These are phyloP conservation scores for Porogramme epimiltina DNA, from an alignment of 1,284 basidiomycete genomes.

Conservation along the genomic window DNA sequence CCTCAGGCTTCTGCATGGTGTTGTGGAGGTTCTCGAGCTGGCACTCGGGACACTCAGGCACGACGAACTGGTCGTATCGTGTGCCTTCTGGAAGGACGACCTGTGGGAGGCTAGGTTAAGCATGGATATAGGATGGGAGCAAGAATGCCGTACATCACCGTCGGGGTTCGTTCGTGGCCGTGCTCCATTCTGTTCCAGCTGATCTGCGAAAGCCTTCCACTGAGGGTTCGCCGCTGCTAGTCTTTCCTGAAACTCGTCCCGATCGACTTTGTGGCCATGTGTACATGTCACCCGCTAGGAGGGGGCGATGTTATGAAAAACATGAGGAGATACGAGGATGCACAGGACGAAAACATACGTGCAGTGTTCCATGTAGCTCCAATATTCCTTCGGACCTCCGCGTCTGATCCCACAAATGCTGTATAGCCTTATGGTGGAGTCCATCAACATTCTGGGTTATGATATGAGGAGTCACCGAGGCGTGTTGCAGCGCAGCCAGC, in stretches of 20 bases:
- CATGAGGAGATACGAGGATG: background rate
- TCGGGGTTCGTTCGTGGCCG: slow-evolving; percentile 87
- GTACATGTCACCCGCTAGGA: slow-evolving; percentile 73
- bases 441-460: slow-evolving; percentile 96
- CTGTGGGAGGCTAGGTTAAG: slow-evolving; percentile 37
- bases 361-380: slow-evolving; percentile 89
- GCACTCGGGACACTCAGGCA: slow-evolving; percentile 77
- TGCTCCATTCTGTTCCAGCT: slow-evolving; percentile 64
- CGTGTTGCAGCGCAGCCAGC: slow-evolving; percentile 78
- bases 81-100: slow-evolving; percentile 76
- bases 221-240: slow-evolving; percentile 75
- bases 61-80: slow-evolving; percentile 74
- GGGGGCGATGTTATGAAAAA: background rate
- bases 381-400: slow-evolving; percentile 55
- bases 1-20: slow-evolving; percentile 74
- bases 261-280: slow-evolving; percentile 65
- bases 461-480: slow-evolving; percentile 61
- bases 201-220: slow-evolving; percentile 74
- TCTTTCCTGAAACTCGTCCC: slow-evolving; percentile 75
- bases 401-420: slow-evolving; percentile 38
- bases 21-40: slow-evolving; percentile 53
- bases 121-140: background rate
- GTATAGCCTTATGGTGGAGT: slow-evolving; percentile 78
- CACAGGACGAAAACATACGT: slow-evolving; percentile 47
- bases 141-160: slow-evolving; percentile 70